Evolutionary conservation across 768 basidiomycete species (phyloP), one percentile per base, ranked within the genome.

Genomic region (Cubamyces lactineus): DNA sequence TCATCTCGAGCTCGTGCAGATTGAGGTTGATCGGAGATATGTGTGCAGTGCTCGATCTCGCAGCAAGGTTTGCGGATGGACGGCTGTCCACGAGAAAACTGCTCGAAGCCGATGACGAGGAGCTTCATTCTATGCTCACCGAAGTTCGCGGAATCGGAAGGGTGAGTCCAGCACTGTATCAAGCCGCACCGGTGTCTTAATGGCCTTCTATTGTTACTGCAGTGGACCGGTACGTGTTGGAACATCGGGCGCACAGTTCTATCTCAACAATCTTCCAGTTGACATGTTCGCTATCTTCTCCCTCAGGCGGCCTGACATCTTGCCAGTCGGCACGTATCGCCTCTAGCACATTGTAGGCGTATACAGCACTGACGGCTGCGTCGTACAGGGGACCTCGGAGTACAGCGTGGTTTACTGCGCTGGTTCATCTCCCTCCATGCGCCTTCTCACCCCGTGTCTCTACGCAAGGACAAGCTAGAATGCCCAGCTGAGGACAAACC

Each of bases 241-340:
- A 11, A 8, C 38, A 21, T 61, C 42, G 45, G 19, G 4, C 24
- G 3, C n/a, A 13, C 8, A 42, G 30, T 47, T 49, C 51, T 66
- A 48, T 6, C 46, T 59, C 56, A 43, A 53, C 53, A 38, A 43
- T 62, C 67, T 68, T 70, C 58, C 75, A 82, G 92, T 94, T n/a
- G 88, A 94, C 68, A 96, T 96, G 94, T 96, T 96, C 70, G 83
- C 90, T 15, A 92, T 97, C 46, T 96, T 96, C 74, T 89, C 91
- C 2, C 78, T 95, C 34, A 82, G 92, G 0, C 86, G 93, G 19
- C 91, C 91, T 1, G 86, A 96, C 71, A 89, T 97, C 55, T 79
- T 96, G 1, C 85, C 89, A 13, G 79, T 84, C 30, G 82, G 81
- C 79, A 57, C 41, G 64, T 67, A 40, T 9, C 12, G 21, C 24